Evolutionary conservation across 1,139 yeast genomes (phyloP).

Genomic region (Geotrichum aggregatum): DNA sequence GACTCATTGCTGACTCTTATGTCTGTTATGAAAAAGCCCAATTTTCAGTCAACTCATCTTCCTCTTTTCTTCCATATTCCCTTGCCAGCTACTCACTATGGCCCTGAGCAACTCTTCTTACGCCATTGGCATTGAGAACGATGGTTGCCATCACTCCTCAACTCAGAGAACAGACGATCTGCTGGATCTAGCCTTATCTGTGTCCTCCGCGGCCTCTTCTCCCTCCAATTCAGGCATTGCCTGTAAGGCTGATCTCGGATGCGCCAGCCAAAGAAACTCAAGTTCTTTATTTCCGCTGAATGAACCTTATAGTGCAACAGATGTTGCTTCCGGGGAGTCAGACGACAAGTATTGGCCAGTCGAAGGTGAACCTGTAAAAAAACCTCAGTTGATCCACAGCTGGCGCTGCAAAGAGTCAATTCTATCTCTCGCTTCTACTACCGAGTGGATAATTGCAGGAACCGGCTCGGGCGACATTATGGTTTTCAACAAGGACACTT

Average conservation of each 20-base stretch:
- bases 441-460: slow-evolving; percentile 76
- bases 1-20: not conserved
- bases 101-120: too few relatives aligned
- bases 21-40: too few relatives aligned
- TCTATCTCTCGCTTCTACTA: slow-evolving; percentile 66
- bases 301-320: not conserved
- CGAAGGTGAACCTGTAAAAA: slow-evolving; percentile 3
- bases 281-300: too few relatives aligned
- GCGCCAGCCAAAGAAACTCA: too few relatives aligned
- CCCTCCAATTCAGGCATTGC: too few relatives aligned
- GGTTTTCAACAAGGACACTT: slow-evolving; percentile 63
- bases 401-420: slow-evolving; percentile 77
- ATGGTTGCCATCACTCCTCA: not conserved
- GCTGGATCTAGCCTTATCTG: too few relatives aligned
- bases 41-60: too few relatives aligned
- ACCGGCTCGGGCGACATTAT: slow-evolving; percentile 81
- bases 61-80: not conserved
- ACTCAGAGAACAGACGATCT: too few relatives aligned
- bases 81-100: not conserved
- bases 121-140: not conserved
- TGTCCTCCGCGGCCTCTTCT: too few relatives aligned
- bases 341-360: slow-evolving; percentile 15
- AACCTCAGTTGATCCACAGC: slow-evolving; percentile 50
- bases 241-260: too few relatives aligned
- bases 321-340: not conserved